These are phyloP conservation scores for Stenogyne calaminthoides DNA, from an alignment of 305 asterid species.

Conservation along the genomic window DNA sequence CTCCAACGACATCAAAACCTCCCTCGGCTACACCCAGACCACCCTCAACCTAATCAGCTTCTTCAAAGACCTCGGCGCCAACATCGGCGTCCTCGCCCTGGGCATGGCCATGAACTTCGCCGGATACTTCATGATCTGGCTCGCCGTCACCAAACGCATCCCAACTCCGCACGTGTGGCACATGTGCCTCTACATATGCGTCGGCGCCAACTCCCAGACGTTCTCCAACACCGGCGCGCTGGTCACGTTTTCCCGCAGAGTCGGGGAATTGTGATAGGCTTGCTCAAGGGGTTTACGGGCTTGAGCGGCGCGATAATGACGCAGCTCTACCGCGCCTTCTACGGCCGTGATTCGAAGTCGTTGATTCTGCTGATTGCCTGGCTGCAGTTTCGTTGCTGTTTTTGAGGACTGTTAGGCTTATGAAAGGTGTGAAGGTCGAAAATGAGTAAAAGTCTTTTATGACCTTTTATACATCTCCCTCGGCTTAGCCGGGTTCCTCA, in stretches of 20 bases:
- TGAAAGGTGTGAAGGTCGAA: slow-evolving; percentile 31
- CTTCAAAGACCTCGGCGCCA: slow-evolving; percentile 69
- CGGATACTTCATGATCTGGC: slow-evolving; percentile 70
- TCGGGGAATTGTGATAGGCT: slow-evolving; percentile 52
- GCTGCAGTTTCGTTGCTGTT: slow-evolving; percentile 47
- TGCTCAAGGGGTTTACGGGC: slow-evolving; percentile 56
- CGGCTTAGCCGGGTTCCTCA: slow-evolving; percentile 43
- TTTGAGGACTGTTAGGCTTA: slow-evolving; percentile 36
- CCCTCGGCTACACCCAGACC: slow-evolving; percentile 67
- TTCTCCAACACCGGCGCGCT: slow-evolving; percentile 66
- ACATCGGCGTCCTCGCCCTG: slow-evolving; percentile 56
- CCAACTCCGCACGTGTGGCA: slow-evolving; percentile 53
- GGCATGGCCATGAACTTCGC: slow-evolving; percentile 55
- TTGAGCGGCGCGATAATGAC: slow-evolving; percentile 63
- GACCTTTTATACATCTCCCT: slow-evolving; percentile 45
- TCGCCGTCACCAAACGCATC: slow-evolving; percentile 46
- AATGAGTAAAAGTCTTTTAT: slow-evolving; percentile 42
- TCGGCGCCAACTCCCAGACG: slow-evolving; percentile 64
- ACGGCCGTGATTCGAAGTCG: slow-evolving; percentile 38
- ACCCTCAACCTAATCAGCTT: slow-evolving; percentile 55
- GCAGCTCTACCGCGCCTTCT: slow-evolving; percentile 50
- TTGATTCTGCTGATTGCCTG: slow-evolving; percentile 53
- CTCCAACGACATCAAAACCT: slow-evolving; percentile 52
- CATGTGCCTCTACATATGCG: slow-evolving; percentile 58
- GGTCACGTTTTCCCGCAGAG: slow-evolving; percentile 57